Evolutionary conservation across 352 stramenopile genomes (phyloP), one percentile per base, ranked within the genome.

Genomic region (Pythium phragmiticola): DNA sequence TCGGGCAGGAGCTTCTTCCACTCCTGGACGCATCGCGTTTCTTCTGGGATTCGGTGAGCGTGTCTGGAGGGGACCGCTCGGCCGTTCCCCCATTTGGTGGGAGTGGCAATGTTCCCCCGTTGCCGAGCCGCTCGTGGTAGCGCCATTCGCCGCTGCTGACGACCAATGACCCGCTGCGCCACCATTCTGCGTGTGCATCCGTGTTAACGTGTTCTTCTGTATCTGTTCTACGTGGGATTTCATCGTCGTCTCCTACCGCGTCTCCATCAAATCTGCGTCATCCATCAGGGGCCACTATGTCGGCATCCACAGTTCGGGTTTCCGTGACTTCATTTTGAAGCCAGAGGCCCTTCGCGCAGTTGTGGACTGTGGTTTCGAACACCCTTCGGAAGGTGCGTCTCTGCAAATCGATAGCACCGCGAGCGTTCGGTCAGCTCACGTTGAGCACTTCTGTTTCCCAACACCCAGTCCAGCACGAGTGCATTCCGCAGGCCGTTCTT

Each of bases 241-340:
- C 26, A 7, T 60, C 53, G 23, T 51, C 53, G 39, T 19, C 36
- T 21, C 19, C 49, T 26, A 26, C 19, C 9, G 26, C 28, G 42
- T 46, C 42, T 47, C 33, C 34, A 41, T 28, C 17, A 47, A 13
- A 47, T 42, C 43, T 14, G 17, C 54, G 28, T 53, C 21, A 30
- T 58, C 51, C 30, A 66, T 73, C 71, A 99, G 96, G 88, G 98
- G 97, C 53, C 97, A 99, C 80, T 99, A 99, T 78, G 97, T 99
- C 63, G 97, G 97, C 67, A 99, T 99, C 75, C 97, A 99, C 77
- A 97, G 90, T 56, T 99, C 95, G 33, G 97, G 97, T 74, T 99
- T 99, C 85, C 98, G 98, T 71, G 98, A 99, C 77, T 99, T 99
- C 68, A 96, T 99, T 72, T 78, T 99, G 43, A 99, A 99, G 85